phyloP scores from a whole-genome alignment of 169 alveolate species.

The Fabrea salina region DNA sequence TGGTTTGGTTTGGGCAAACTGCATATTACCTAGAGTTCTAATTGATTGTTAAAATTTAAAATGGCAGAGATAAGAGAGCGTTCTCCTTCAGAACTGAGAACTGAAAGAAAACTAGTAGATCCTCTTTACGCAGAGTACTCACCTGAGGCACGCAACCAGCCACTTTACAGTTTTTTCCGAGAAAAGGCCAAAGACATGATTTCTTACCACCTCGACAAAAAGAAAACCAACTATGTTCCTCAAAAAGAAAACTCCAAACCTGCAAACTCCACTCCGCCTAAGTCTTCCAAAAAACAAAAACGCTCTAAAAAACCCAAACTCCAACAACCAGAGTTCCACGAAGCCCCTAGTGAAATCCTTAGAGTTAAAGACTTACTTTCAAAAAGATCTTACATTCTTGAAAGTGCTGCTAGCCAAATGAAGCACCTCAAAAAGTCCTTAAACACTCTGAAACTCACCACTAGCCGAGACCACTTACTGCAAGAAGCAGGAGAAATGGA shows the following conservation, averaged over 20 bases:
- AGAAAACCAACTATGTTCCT: neutral
- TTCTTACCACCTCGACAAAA: neutral
- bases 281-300: neutral
- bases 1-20: too few species aligned
- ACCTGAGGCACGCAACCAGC: neutral
- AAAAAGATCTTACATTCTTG: neutral
- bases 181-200: slow-evolving; percentile 17
- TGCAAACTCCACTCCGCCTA: too few species aligned
- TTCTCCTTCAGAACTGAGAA: slow-evolving; percentile 6
- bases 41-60: too few species aligned
- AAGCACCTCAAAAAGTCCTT: neutral
- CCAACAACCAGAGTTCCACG: neutral
- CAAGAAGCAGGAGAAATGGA: slow-evolving; percentile 2
- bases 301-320: neutral
- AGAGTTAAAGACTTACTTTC: neutral
- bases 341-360: neutral
- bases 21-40: too few species aligned
- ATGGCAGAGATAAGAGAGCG: slow-evolving; percentile 6
- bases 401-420: neutral
- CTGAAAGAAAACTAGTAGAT: neutral
- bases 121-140: neutral
- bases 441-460: neutral
- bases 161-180: neutral
- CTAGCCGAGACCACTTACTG: neutral
- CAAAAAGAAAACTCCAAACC: neutral